Evolutionary conservation across 1,284 basidiomycete genomes (phyloP).

Genomic region (Apiotrichum montevideense): DNA sequence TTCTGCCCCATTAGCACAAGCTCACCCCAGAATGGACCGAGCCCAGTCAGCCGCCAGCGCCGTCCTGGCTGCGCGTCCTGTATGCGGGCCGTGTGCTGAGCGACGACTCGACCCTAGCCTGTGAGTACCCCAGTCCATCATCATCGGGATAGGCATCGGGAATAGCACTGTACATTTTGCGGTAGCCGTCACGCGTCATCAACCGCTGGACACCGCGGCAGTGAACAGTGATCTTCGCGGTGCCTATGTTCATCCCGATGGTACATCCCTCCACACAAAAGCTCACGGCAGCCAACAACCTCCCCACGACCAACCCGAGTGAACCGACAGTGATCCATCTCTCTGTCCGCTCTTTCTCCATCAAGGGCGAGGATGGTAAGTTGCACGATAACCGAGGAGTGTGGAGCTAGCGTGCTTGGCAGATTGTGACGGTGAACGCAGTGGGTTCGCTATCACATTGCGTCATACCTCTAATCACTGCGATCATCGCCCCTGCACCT

Average conservation of each 20-base stretch:
- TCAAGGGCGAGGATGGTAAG: constrained; percentile 36
- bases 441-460: too few species aligned
- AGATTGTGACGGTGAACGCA: too few species aligned
- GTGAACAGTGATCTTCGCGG: too few species aligned
- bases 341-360: constrained; percentile 60
- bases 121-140: constrained; percentile 51
- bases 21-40: constrained; percentile 64
- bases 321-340: constrained; percentile 69
- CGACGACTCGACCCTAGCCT: constrained; percentile 68
- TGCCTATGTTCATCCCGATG: too few species aligned
- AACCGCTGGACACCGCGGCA: too few species aligned
- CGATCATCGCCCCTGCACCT: too few species aligned
- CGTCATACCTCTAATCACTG: too few species aligned
- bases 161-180: too few species aligned
- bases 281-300: constrained; percentile 29
- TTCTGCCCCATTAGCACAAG: too few species aligned
- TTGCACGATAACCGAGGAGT: background rate
- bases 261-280: background rate
- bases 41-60: constrained; percentile 61
- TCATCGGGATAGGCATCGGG: too few species aligned
- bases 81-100: constrained; percentile 76
- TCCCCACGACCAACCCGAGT: constrained; percentile 35
- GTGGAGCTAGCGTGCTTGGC: too few species aligned
- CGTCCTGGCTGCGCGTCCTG: constrained; percentile 68
- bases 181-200: too few species aligned